Evolutionary conservation across 2,329 filamentous ascomycete genomes (phyloP).

Genomic region (Botrytis fabae): DNA sequence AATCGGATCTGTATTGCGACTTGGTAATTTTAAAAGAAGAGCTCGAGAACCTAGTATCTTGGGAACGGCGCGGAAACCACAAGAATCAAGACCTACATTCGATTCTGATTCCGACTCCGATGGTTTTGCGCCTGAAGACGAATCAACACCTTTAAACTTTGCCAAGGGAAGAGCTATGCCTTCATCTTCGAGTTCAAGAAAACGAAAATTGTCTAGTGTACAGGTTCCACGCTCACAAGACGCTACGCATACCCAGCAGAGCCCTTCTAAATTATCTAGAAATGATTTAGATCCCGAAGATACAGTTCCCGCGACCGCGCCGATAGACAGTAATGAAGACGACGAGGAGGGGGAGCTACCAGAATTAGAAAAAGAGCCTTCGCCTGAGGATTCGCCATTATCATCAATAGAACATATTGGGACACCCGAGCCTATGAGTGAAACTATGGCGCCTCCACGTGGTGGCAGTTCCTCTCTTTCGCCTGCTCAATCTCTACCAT

Average conservation of each 20-base stretch:
- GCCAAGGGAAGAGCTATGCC: conserved; percentile 40
- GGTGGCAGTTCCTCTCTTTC: conserved; percentile 38
- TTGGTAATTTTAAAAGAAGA: conserved; percentile 58
- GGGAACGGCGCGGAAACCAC: conserved; percentile 43
- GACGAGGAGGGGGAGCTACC: conserved; percentile 19
- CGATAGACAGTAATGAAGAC: conserved; percentile 27
- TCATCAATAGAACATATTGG: conserved; percentile 32
- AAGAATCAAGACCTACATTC: conserved; percentile 44
- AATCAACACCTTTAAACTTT: conserved; percentile 65
- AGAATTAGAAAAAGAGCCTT: conserved; percentile 18
- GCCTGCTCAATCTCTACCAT: conserved; percentile 29
- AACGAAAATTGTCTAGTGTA: conserved; percentile 50
- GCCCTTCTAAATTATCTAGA: conserved; percentile 27
- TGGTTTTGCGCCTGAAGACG: conserved; percentile 62
- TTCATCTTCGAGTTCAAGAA: conserved; percentile 46
- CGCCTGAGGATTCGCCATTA: conserved; percentile 26
- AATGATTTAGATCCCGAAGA: conserved; percentile 29
- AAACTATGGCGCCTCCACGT: conserved; percentile 41
- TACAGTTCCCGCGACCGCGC: conserved; percentile 34
- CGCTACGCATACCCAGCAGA: conserved; percentile 29
- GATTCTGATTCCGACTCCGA: conserved; percentile 47
- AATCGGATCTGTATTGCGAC: conserved; percentile 48
- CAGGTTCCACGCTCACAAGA: conserved; percentile 34
- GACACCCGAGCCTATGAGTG: conserved; percentile 38
- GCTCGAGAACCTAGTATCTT: conserved; percentile 63